Evolutionary conservation across 2,329 filamentous ascomycete genomes (phyloP).

Genomic region (Fusarium graminum): DNA sequence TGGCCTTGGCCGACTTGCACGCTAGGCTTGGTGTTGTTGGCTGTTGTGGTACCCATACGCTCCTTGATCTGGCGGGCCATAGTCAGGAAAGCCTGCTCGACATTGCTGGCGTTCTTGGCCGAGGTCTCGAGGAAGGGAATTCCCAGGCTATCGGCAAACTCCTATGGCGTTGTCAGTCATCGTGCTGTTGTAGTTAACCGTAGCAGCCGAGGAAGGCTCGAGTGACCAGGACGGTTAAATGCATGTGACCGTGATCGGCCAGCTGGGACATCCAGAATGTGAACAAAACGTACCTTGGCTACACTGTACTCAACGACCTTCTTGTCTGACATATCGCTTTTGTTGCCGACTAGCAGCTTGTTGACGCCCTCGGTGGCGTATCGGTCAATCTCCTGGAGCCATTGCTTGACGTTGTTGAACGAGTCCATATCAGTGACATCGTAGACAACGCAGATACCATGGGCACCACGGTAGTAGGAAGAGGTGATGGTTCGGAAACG

Average conservation of each 20-base stretch:
- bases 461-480: slow-evolving; percentile 98
- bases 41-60: slow-evolving; percentile 95
- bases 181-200: background rate
- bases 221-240: slow-evolving; percentile 28
- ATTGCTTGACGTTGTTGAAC: slow-evolving; percentile 99
- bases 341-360: slow-evolving; percentile 99
- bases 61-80: slow-evolving; percentile 99
- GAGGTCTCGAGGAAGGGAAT: slow-evolving; percentile 99
- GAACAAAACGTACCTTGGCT: slow-evolving; percentile 80
- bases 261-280: slow-evolving; percentile 10
- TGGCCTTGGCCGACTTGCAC: slow-evolving; percentile 96
- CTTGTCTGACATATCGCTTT: slow-evolving; percentile 99
- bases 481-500: slow-evolving; percentile 99
- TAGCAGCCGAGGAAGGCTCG: slow-evolving; percentile 16
- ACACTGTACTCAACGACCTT: slow-evolving; percentile 99
- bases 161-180: slow-evolving; percentile 66
- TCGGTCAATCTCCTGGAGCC: slow-evolving; percentile 99
- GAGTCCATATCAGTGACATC: slow-evolving; percentile 99
- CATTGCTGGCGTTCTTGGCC: slow-evolving; percentile 99
- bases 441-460: slow-evolving; percentile 99
- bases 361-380: slow-evolving; percentile 99
- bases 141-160: slow-evolving; percentile 98
- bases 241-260: slow-evolving; percentile 40
- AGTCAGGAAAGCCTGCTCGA: slow-evolving; percentile 99
- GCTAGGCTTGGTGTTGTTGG: slow-evolving; percentile 98